These are phyloP conservation scores for Monilinia polystroma DNA, from an alignment of 2,329 filamentous ascomycete genomes.

Conservation along the genomic window DNA sequence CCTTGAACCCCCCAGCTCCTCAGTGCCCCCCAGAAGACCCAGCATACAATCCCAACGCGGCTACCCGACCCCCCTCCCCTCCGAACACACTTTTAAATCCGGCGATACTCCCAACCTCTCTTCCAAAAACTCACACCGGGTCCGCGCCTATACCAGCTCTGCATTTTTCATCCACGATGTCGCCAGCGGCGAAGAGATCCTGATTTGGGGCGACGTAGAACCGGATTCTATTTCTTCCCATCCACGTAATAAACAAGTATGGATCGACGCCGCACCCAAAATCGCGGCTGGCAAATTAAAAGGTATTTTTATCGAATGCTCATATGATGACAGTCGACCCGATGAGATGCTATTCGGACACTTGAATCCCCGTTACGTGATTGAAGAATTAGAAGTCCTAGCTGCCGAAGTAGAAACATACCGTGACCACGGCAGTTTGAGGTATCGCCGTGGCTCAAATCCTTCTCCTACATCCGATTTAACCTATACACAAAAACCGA, in stretches of 20 bases:
- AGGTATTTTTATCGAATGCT: constrained; percentile 94
- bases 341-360: constrained; percentile 85
- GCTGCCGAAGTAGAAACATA: constrained; percentile 46
- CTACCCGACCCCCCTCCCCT: background rate
- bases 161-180: constrained; percentile 89
- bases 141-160: constrained; percentile 79
- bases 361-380: constrained; percentile 77
- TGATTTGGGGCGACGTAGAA: constrained; percentile 95
- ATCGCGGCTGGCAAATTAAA: constrained; percentile 69
- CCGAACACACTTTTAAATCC: too few species aligned
- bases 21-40: background rate
- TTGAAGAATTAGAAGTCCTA: constrained; percentile 72
- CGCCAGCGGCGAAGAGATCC: constrained; percentile 68
- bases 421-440: background rate
- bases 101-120: background rate
- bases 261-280: constrained; percentile 86
- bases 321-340: constrained; percentile 77
- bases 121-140: background rate
- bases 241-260: constrained; percentile 78
- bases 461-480: background rate
- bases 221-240: constrained; percentile 81
- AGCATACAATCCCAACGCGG: background rate
- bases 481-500: too few species aligned
- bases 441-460: too few species aligned
- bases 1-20: background rate